Evolutionary conservation across 192 early-diverging fungal species (phyloP).

Genomic region (Ambispora gerdemannii): DNA sequence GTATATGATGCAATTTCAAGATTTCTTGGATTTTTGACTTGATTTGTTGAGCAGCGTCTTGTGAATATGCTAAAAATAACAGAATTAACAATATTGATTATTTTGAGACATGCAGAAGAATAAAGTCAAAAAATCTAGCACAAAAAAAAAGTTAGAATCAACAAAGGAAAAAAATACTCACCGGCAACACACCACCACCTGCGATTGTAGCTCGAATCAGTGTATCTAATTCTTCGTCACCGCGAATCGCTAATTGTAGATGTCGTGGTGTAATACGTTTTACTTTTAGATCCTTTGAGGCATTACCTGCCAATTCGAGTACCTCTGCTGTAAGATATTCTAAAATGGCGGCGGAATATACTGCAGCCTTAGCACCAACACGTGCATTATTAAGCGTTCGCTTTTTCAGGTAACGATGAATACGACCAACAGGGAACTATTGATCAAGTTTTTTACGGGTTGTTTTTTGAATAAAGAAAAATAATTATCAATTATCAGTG

Average conservation of each 20-base stretch:
- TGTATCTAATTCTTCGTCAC: slow-evolving; percentile 87
- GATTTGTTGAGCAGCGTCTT: slow-evolving; percentile 46
- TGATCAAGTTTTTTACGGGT: too few species aligned
- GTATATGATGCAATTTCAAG: slow-evolving; percentile 11
- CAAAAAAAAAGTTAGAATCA: background rate
- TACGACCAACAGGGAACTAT: slow-evolving; percentile 94
- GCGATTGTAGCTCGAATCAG: slow-evolving; percentile 89
- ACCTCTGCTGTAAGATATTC: slow-evolving; percentile 94
- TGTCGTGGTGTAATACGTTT: slow-evolving; percentile 90
- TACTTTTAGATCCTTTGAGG: slow-evolving; percentile 84
- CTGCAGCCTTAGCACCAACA: slow-evolving; percentile 87
- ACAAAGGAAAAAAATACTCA: slow-evolving; percentile 28
- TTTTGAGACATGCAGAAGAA: background rate
- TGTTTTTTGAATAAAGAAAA: too few species aligned
- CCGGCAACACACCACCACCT: slow-evolving; percentile 80
- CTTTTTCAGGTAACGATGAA: slow-evolving; percentile 88
- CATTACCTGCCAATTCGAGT: slow-evolving; percentile 89
- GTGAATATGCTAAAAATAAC: slow-evolving; percentile 51
- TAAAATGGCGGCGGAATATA: slow-evolving; percentile 87
- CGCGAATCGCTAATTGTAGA: slow-evolving; percentile 86
- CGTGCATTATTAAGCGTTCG: slow-evolving; percentile 75
- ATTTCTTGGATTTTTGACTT: slow-evolving; percentile 25
- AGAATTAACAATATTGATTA: slow-evolving; percentile 6
- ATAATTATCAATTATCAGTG: too few species aligned
- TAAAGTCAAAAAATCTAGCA: too few species aligned